These are phyloP conservation scores for Cerrena zonata DNA, from an alignment of 1,284 basidiomycete species.

Conservation along the genomic window DNA sequence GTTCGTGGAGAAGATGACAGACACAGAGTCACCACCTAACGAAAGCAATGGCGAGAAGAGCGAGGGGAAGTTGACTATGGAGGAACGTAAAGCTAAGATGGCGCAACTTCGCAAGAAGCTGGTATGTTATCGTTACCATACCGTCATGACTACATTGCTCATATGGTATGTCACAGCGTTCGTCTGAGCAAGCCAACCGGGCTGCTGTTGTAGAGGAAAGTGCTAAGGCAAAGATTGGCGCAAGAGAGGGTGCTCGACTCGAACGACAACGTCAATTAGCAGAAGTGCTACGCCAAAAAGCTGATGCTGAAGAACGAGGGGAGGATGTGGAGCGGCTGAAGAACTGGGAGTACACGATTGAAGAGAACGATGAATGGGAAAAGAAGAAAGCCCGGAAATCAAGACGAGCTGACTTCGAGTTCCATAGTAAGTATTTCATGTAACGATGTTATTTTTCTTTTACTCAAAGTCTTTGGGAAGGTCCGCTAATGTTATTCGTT, in stretches of 20 bases:
- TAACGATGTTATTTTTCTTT: conserved; percentile 14
- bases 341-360: conserved; percentile 91
- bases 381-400: conserved; percentile 75
- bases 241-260: conserved; percentile 71
- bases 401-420: conserved; percentile 74
- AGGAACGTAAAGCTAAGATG: conserved; percentile 74
- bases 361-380: conserved; percentile 93
- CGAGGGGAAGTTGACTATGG: conserved; percentile 43
- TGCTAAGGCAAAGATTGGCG: conserved; percentile 67
- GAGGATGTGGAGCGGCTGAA: conserved; percentile 74
- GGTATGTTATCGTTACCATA: conserved; percentile 40
- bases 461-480: neutral
- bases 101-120: conserved; percentile 71
- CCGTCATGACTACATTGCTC: neutral
- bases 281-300: conserved; percentile 79
- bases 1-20: conserved; percentile 26
- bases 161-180: conserved; percentile 43
- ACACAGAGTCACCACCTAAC: conserved; percentile 10
- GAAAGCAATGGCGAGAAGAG: conserved; percentile 5
- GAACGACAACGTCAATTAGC: conserved; percentile 86
- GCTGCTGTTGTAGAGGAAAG: conserved; percentile 79
- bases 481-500: conserved; percentile 4
- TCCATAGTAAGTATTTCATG: conserved; percentile 51
- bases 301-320: conserved; percentile 82
- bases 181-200: conserved; percentile 76